Percentiles rank a stretch among this genome's conserved stretches.
Conservation (phyloP, 1,284 basidiomycete genomes). For the Moesziomyces parantarcticus region DNA sequence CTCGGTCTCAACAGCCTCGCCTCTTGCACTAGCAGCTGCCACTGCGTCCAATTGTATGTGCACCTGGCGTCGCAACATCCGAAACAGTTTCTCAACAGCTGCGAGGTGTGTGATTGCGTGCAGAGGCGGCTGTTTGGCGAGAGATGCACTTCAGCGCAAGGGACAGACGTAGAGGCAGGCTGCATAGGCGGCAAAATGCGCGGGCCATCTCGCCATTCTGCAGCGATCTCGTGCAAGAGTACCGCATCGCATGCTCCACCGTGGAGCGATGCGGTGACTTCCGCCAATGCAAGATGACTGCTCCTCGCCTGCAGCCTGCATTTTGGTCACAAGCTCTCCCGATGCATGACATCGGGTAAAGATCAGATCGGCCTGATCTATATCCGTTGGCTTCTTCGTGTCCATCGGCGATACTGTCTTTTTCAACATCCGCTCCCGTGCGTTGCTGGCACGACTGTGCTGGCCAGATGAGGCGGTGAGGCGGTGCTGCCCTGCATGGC, state of each 20-base stretch:
- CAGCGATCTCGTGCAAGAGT: constrained; percentile 2
- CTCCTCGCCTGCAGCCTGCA: neutral
- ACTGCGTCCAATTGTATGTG: too few relatives aligned
- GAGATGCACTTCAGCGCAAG: neutral
- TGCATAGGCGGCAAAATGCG: neutral
- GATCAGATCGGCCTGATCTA: too few relatives aligned
- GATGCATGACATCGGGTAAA: too few relatives aligned
- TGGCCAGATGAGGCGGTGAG: neutral
- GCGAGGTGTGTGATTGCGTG: neutral
- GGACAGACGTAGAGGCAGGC: neutral
- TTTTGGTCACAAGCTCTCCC: neutral
- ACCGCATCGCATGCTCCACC: too few relatives aligned
- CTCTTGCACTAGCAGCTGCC: too few relatives aligned
- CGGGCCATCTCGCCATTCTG: constrained; percentile 8
- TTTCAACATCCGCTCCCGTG: too few relatives aligned
- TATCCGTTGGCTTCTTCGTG: too few relatives aligned
- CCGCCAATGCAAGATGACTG: neutral
- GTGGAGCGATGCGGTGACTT: neutral
- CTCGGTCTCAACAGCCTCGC: too few relatives aligned
- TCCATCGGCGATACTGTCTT: too few relatives aligned
- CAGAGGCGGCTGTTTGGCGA: neutral
- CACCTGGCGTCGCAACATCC: neutral
- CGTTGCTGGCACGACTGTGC: too few relatives aligned
- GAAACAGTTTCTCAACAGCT: neutral
- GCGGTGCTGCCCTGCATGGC: neutral